Conservation (phyloP, 768 basidiomycete genomes). For the Cystofilobasidium macerans region DNA sequence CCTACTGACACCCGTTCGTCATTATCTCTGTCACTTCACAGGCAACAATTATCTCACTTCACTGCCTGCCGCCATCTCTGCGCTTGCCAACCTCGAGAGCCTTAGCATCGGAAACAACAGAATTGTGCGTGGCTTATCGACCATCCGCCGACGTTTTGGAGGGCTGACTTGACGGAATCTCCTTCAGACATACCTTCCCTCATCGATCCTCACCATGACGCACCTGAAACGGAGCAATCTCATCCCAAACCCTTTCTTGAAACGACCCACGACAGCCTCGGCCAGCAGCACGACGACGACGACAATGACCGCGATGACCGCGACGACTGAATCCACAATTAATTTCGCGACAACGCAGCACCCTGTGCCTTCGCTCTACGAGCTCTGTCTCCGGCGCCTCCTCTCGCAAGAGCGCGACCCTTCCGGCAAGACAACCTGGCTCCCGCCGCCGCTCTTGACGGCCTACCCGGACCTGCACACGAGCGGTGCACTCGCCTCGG, state of each 20-base stretch:
- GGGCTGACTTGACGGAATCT: not conserved
- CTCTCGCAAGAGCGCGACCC: not conserved
- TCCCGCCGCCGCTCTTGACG: not conserved
- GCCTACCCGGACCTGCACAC: not conserved
- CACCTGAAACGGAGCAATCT: not conserved
- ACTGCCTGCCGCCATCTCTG: not conserved
- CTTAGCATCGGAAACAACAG: not conserved
- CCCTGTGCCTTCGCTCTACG: not conserved
- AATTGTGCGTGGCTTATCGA: not conserved
- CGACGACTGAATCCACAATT: not conserved
- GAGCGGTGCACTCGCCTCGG: not conserved
- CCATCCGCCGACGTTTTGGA: not conserved
- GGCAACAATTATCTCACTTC: not conserved
- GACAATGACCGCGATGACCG: not conserved
- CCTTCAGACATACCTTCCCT: not conserved
- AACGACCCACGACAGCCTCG: not conserved
- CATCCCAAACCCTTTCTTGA: not conserved
- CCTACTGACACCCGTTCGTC: not conserved
- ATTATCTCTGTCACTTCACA: not conserved
- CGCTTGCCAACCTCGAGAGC: not conserved
- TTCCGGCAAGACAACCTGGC: not conserved
- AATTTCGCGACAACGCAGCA: too few species aligned
- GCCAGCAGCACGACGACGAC: not conserved
- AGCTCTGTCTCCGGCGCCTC: constrained; percentile 2
- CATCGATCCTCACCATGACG: not conserved